Conservation (phyloP, 2,329 filamentous ascomycete genomes). For the Metarhizium sp. region DNA sequence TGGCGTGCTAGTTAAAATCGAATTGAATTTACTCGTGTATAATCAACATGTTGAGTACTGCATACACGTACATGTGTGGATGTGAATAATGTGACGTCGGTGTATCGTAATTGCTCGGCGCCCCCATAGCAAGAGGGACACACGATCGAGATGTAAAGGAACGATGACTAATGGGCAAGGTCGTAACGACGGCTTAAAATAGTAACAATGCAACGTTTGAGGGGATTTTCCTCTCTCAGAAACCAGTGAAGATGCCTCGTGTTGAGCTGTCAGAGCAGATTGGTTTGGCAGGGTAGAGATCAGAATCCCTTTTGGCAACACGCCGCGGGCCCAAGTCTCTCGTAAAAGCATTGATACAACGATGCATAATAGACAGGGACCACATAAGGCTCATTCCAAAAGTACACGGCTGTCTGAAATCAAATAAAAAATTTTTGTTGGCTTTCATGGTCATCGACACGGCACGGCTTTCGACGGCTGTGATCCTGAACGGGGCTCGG, state of each 20-base stretch:
- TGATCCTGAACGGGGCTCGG: background rate
- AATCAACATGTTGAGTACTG: background rate
- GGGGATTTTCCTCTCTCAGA: background rate
- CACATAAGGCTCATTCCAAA: background rate
- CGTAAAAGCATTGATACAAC: background rate
- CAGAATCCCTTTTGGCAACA: background rate
- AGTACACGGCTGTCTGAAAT: background rate
- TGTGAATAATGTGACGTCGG: background rate
- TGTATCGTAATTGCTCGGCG: background rate
- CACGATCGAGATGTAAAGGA: background rate
- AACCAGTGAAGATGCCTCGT: background rate
- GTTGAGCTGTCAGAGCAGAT: background rate
- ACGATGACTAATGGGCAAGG: background rate
- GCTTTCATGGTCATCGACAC: background rate
- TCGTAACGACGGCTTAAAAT: background rate
- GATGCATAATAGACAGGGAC: background rate
- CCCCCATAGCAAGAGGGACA: background rate
- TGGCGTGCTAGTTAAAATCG: background rate
- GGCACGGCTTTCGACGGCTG: slow-evolving; percentile 5
- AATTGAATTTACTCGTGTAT: background rate
- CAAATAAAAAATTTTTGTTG: background rate
- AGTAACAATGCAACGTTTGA: background rate
- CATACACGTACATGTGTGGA: background rate
- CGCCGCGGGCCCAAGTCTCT: background rate
- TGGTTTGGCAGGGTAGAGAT: background rate